Conservation (phyloP, 2,329 filamentous ascomycete genomes). For the Botrytis aclada region DNA sequence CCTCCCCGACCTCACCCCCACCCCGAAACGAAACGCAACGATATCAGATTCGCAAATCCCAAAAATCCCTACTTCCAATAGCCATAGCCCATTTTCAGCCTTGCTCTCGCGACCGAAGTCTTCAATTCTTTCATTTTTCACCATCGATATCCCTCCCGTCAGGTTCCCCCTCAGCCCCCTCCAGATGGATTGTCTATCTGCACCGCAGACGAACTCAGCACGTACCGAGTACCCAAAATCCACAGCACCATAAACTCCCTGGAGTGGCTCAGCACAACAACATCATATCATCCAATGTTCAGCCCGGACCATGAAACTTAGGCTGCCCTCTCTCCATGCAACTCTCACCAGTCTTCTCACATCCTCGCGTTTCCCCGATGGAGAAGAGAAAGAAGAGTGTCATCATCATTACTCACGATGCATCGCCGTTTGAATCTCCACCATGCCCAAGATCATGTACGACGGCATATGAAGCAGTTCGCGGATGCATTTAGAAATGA, state of each 20-base stretch:
- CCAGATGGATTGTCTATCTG: not conserved
- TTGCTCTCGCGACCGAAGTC: conserved; percentile 4
- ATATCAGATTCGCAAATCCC: not conserved
- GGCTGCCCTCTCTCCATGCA: conserved; percentile 11
- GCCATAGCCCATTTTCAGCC: conserved; percentile 3
- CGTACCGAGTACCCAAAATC: conserved; percentile 1
- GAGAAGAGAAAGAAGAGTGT: not conserved
- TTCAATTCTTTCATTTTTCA: not conserved
- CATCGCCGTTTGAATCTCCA: not conserved
- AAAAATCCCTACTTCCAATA: not conserved
- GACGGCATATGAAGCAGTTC: conserved; percentile 4
- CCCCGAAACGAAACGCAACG: not conserved
- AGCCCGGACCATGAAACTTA: not conserved
- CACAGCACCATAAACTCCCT: not conserved
- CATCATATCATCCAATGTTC: conserved; percentile 12
- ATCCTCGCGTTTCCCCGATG: not conserved
- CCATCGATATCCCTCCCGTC: not conserved
- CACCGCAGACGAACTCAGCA: not conserved
- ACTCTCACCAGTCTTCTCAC: not conserved
- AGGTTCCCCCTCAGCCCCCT: not conserved
- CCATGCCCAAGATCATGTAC: conserved; percentile 19
- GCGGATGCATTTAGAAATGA: not conserved
- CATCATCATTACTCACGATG: conserved; percentile 12
- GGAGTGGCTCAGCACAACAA: conserved; percentile 17
- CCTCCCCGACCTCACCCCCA: not conserved